Base-by-base conservation (phyloP, 1,139 yeast genomes). In the Yamadazyma diospyri region DNA sequence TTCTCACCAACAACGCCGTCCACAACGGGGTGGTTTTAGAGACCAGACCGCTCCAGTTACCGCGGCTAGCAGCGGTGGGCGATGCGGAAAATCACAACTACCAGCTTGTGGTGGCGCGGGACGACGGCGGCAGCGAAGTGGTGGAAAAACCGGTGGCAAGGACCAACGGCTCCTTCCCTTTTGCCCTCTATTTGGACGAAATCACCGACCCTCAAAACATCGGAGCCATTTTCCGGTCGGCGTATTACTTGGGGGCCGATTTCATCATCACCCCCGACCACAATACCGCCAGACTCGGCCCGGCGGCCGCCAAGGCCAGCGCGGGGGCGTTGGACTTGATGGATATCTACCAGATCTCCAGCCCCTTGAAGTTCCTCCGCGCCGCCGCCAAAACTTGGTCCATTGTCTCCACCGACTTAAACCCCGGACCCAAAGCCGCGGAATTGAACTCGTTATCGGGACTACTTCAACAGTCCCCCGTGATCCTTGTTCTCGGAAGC, bases 131-230 rank as follows among this genome's bases (percentile, higher is more conserved):
- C 36, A 40, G 51, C 2, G 43, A 39, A 22, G 45, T 43, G 3
- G 30, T 36, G 14, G 34, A 32, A 10, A 50, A 48, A 19, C 11
- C 36, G 6, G 53, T 55, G 1, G 46, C 43, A 9, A 38, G 57
- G 30, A 18, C 31, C 7, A 43, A 18, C 30, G 47, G 25, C 43
- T 57, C 56, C 23, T 65, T 62, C 46, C 95, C 96, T 0, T 50
- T 88, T 12, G 96, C 92, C 0, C 47, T 88, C 4, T 86, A 74
- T 47, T 58, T 88, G 27, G 97, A 88, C 55, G 89, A 85, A 40
- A 71, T 89, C 33, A 79, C 88, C 4, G 97, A 89, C 52, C 94
- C 97, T 0, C 95, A 86, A 53, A 89, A 89, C 51, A 67, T 86
- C 47, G 97, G 97, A 2, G 94, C 94, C 21, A 78, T 89, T 30